A percentile compares a stretch with the other conserved stretches of the same genome.
Evolutionary conservation across 208 protist genomes (phyloP).

Genomic region (Naegleria fowleri): DNA sequence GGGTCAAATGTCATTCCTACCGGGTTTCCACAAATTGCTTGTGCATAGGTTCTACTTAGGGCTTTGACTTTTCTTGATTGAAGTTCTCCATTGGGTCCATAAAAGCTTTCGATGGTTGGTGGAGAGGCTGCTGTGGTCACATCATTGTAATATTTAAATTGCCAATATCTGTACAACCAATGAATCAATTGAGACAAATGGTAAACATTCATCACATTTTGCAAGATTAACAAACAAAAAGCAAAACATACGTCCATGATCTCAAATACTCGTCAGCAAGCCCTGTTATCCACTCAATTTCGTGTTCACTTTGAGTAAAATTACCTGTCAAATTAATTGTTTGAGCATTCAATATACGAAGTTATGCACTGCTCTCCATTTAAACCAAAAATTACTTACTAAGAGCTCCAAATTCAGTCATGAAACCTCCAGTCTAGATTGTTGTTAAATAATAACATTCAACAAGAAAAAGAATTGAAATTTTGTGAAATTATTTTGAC

Average conservation of each 20-base stretch:
- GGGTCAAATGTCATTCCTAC: neutral
- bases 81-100: neutral
- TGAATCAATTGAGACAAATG: neutral
- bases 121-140: neutral
- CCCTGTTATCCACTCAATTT: neutral
- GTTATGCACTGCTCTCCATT: no score
- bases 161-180: neutral
- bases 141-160: constrained; percentile 18
- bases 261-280: neutral
- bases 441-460: no score
- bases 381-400: neutral
- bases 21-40: neutral
- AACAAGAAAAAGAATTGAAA: no score
- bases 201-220: no score
- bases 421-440: neutral
- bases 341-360: no score
- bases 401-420: constrained; percentile 1
- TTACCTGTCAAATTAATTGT: neutral
- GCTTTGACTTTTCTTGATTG: neutral
- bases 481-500: no score
- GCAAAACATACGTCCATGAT: neutral
- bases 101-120: constrained; percentile 8
- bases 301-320: neutral
- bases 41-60: neutral
- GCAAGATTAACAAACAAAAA: neutral